Percentiles rank a stretch among this genome's conserved stretches.
These are phyloP conservation scores for Fusarium falciforme DNA, from an alignment of 2,329 filamentous ascomycete species.

Conservation along the genomic window DNA sequence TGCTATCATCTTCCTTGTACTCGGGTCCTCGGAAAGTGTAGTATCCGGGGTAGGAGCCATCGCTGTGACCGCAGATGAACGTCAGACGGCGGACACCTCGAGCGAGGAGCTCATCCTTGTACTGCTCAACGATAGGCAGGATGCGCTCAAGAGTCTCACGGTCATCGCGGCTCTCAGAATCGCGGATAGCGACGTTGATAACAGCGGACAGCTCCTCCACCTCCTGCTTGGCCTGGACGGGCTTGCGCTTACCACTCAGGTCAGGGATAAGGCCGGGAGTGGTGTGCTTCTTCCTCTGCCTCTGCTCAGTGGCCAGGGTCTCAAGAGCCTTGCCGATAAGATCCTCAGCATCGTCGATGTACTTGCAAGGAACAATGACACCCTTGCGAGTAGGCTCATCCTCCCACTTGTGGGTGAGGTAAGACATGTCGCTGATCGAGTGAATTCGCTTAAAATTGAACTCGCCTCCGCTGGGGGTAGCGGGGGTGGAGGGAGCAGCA, in stretches of 20 bases:
- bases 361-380: constrained; percentile 93
- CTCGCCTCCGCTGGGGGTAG: constrained; percentile 72
- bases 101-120: constrained; percentile 84
- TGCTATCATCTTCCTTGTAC: constrained; percentile 92
- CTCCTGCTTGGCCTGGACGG: constrained; percentile 47
- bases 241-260: constrained; percentile 77
- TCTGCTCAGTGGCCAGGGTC: constrained; percentile 73
- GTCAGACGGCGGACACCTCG: constrained; percentile 90
- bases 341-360: constrained; percentile 94
- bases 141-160: constrained; percentile 83
- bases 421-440: constrained; percentile 97
- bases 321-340: constrained; percentile 86
- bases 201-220: constrained; percentile 87
- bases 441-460: constrained; percentile 82
- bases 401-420: constrained; percentile 78
- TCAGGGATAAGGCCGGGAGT: constrained; percentile 74
- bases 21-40: constrained; percentile 96
- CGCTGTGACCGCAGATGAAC: constrained; percentile 94
- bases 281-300: constrained; percentile 66
- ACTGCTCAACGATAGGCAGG: constrained; percentile 77
- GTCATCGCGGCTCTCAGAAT: constrained; percentile 87
- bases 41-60: constrained; percentile 95
- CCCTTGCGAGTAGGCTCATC: constrained; percentile 88
- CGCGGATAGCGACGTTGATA: constrained; percentile 89
- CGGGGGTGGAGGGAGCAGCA: constrained; percentile 85